Conservation (phyloP, 2,329 filamentous ascomycete species). For the Ophiostoma ips region DNA sequence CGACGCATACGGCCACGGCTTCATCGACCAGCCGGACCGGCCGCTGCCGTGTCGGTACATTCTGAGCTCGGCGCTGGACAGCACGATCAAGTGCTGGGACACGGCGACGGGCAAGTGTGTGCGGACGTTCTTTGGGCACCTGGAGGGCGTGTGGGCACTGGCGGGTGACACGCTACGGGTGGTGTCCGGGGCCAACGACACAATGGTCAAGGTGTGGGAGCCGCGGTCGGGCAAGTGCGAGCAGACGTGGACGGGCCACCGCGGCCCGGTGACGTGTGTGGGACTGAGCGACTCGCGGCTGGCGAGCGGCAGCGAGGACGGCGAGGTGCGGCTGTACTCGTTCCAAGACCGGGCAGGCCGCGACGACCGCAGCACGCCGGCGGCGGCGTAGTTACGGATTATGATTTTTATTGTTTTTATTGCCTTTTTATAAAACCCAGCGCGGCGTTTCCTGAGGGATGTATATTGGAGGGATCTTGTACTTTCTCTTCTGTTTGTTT, state of each 20-base stretch:
- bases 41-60: constrained; percentile 78
- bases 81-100: constrained; percentile 87
- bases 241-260: constrained; percentile 80
- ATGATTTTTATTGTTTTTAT: background rate
- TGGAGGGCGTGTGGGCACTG: constrained; percentile 91
- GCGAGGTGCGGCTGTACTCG: constrained; percentile 74
- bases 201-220: constrained; percentile 93
- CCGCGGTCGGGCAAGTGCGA: constrained; percentile 83
- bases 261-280: constrained; percentile 84
- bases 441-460: too few species aligned
- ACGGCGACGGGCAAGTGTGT: constrained; percentile 68
- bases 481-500: background rate
- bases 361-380: background rate
- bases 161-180: constrained; percentile 37
- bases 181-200: constrained; percentile 81
- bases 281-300: constrained; percentile 80
- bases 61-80: constrained; percentile 81
- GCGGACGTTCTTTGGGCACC: constrained; percentile 88
- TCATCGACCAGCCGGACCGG: constrained; percentile 46
- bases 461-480: too few species aligned
- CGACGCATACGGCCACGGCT: constrained; percentile 45
- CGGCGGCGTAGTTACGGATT: background rate
- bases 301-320: constrained; percentile 86
- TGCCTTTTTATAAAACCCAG: background rate
- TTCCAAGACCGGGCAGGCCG: constrained; percentile 39